Evolutionary conservation across 2,329 filamentous ascomycete species (phyloP).

Genomic region (Colletotrichum sp.): DNA sequence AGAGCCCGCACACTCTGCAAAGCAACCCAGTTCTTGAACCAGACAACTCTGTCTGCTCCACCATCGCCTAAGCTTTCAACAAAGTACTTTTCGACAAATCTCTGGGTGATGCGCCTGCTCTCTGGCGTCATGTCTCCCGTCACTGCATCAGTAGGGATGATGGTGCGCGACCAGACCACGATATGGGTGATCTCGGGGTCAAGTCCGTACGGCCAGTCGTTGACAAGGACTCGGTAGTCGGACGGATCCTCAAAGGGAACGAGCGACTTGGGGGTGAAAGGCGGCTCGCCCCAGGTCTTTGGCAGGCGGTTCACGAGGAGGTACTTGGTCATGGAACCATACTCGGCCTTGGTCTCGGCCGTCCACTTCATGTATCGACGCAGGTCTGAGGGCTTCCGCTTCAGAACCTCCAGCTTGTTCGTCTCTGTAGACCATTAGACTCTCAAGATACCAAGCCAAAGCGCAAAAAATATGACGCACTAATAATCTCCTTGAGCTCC

Average conservation of each 20-base stretch:
- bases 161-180: constrained; percentile 90
- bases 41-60: constrained; percentile 64
- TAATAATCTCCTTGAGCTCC: constrained; percentile 70
- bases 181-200: constrained; percentile 73
- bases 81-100: constrained; percentile 76
- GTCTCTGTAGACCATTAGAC: constrained; percentile 36
- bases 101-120: constrained; percentile 67
- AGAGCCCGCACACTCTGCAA: constrained; percentile 87
- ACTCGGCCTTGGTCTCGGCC: constrained; percentile 68
- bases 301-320: constrained; percentile 75
- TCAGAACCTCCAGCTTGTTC: constrained; percentile 75
- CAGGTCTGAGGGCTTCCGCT: constrained; percentile 81
- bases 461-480: constrained; percentile 36
- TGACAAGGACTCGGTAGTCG: constrained; percentile 75
- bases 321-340: constrained; percentile 82
- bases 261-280: constrained; percentile 56
- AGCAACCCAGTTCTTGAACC: constrained; percentile 95
- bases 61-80: constrained; percentile 56
- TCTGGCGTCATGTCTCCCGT: constrained; percentile 76
- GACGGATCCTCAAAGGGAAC: constrained; percentile 57
- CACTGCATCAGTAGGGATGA: constrained; percentile 71
- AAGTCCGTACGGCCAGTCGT: constrained; percentile 95
- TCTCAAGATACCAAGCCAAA: not conserved
- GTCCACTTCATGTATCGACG: constrained; percentile 82
- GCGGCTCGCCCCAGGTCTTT: constrained; percentile 65